These are phyloP conservation scores for Microbotryum lychnidis-dioicae DNA, from an alignment of 1,284 basidiomycete species.

Conservation along the genomic window DNA sequence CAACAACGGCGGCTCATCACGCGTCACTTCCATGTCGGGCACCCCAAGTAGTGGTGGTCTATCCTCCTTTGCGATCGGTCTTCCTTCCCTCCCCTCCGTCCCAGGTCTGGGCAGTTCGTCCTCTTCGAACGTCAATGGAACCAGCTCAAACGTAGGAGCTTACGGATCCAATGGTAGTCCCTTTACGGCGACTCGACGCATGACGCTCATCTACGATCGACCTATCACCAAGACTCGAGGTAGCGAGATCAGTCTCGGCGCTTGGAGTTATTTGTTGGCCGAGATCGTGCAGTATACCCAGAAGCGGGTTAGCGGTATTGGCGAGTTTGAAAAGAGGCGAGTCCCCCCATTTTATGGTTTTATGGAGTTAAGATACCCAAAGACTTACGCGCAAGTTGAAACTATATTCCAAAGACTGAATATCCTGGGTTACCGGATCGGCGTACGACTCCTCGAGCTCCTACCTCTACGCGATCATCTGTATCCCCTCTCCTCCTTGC, in stretches of 20 bases:
- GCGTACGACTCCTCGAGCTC: constrained; percentile 71
- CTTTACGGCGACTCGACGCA: neutral
- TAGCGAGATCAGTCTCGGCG: constrained; percentile 67
- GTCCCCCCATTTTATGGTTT: neutral
- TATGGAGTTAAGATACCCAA: no score
- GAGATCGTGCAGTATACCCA: constrained; percentile 92
- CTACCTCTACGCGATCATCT: constrained; percentile 33
- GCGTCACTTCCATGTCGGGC: no score
- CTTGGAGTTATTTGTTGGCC: constrained; percentile 81
- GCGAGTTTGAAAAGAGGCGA: constrained; percentile 66
- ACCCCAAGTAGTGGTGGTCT: no score
- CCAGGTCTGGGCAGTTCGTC: no score
- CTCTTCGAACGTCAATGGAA: no score
- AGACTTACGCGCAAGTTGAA: no score
- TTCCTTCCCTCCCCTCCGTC: no score
- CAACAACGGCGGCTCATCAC: no score
- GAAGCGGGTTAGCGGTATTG: constrained; percentile 84
- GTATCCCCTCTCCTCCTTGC: constrained; percentile 26
- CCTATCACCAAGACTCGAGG: constrained; percentile 72
- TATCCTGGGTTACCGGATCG: constrained; percentile 80
- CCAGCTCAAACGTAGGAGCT: no score
- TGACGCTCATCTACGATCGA: constrained; percentile 61
- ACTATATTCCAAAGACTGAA: constrained; percentile 54
- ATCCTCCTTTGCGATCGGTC: no score
- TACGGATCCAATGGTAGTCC: no score